Conservation (phyloP, 176 grass and related monocot genomes). For the Cenchrus americanus region DNA sequence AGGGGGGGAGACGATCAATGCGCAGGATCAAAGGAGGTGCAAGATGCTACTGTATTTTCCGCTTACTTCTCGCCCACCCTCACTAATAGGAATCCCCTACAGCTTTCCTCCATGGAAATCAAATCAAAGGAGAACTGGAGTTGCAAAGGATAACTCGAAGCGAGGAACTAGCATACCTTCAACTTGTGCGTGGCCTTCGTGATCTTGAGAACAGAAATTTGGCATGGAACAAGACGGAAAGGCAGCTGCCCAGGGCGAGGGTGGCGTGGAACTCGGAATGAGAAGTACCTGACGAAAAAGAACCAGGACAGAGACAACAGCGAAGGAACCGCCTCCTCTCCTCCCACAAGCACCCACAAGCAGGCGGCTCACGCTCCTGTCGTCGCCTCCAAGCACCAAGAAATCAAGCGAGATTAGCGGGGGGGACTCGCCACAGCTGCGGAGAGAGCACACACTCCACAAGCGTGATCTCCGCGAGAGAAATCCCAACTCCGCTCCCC, state of each 20-base stretch:
- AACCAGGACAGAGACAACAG: not conserved
- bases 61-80: not conserved
- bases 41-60: not conserved
- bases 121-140: not conserved
- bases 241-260: not conserved
- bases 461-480: not conserved
- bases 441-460: not conserved
- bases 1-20: not conserved
- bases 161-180: not conserved
- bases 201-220: conserved; percentile 5
- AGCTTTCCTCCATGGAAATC: conserved; percentile 37
- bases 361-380: conserved; percentile 29
- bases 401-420: not conserved
- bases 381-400: conserved; percentile 44
- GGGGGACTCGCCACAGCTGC: not conserved
- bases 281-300: conserved; percentile 35
- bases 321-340: conserved; percentile 16
- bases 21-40: not conserved
- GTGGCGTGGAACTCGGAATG: not conserved
- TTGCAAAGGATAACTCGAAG: not conserved
- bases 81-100: not conserved
- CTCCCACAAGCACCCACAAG: not conserved
- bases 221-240: not conserved
- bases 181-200: not conserved
- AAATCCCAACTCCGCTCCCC: not conserved